Conservation (phyloP, 305 asterid genomes). For the Ilex paraguariensis region DNA sequence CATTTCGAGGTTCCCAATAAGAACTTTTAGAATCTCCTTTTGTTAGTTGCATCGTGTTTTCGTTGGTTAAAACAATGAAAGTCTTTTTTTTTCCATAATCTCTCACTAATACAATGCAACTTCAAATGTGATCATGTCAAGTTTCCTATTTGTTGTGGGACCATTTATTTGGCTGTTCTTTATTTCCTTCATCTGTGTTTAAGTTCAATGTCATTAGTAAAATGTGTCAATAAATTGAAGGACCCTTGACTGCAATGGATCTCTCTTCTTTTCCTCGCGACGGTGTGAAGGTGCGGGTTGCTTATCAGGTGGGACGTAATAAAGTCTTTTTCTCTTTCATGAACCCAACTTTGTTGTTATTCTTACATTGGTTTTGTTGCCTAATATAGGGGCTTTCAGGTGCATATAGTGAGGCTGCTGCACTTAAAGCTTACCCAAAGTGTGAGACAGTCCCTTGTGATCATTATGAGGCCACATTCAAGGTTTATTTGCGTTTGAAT, state of each 20-base stretch:
- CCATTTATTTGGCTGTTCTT: not conserved
- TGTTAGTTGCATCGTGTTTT: too few species aligned
- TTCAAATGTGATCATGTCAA: too few species aligned
- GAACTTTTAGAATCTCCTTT: too few species aligned
- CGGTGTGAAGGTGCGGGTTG: slow-evolving; percentile 63
- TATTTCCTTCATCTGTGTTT: not conserved
- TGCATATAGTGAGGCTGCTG: slow-evolving; percentile 81
- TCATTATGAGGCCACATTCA: slow-evolving; percentile 70
- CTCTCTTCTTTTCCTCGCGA: slow-evolving; percentile 28
- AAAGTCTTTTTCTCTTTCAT: not conserved
- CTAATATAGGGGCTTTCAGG: slow-evolving; percentile 70
- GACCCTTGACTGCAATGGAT: slow-evolving; percentile 60
- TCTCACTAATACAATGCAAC: not conserved
- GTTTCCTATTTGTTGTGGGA: not conserved
- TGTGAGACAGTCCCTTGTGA: slow-evolving; percentile 88
- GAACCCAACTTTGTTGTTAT: slow-evolving; percentile 1
- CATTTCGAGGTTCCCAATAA: too few species aligned
- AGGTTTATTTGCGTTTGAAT: slow-evolving; percentile 33
- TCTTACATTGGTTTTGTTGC: slow-evolving; percentile 15
- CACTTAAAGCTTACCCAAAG: slow-evolving; percentile 68
- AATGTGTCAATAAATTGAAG: slow-evolving; percentile 23
- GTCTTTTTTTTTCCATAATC: not conserved
- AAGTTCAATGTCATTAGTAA: not conserved
- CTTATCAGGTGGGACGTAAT: slow-evolving; percentile 58
- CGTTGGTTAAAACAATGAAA: not conserved